These are phyloP conservation scores for Termitomyces eurrhizus DNA, from an alignment of 768 basidiomycete species.

Conservation along the genomic window DNA sequence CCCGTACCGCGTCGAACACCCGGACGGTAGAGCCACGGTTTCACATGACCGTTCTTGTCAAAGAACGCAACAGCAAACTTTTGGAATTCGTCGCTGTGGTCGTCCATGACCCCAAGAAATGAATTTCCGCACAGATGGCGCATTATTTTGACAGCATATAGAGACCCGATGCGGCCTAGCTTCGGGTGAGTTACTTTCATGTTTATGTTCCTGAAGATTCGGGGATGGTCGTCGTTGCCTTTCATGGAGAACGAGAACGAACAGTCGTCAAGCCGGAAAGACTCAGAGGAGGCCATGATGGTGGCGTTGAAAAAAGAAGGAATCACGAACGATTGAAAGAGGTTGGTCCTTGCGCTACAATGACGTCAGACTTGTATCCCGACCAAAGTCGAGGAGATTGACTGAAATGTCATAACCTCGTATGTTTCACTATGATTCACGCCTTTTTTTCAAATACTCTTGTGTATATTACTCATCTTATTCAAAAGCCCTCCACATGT, in stretches of 20 bases:
- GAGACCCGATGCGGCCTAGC: slow-evolving; percentile 5
- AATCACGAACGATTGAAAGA: neutral
- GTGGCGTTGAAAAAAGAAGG: neutral
- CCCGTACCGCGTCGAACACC: slow-evolving; percentile 28
- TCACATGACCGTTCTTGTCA: slow-evolving; percentile 23
- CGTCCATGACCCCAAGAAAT: slow-evolving; percentile 25
- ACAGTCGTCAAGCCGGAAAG: neutral
- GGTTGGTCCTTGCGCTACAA: neutral
- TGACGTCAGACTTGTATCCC: neutral
- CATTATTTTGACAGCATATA: slow-evolving; percentile 12
- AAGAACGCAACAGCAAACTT: slow-evolving; percentile 26
- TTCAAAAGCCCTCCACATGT: too few relatives aligned
- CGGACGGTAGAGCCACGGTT: slow-evolving; percentile 22
- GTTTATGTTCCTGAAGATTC: slow-evolving; percentile 3
- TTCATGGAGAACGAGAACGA: slow-evolving; percentile 1
- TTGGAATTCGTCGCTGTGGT: slow-evolving; percentile 26
- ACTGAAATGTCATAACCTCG: too few relatives aligned
- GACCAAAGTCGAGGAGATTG: too few relatives aligned
- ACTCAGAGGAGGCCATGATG: neutral
- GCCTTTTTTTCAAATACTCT: too few relatives aligned
- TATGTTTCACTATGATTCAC: too few relatives aligned
- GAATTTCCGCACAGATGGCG: slow-evolving; percentile 6
- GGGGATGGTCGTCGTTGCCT: slow-evolving; percentile 8
- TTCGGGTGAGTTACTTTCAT: slow-evolving; percentile 10
- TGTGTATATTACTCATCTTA: too few relatives aligned